Evolutionary conservation across 2,329 filamentous ascomycete species (phyloP).

Genomic region (Mycosphaerella sp.): DNA sequence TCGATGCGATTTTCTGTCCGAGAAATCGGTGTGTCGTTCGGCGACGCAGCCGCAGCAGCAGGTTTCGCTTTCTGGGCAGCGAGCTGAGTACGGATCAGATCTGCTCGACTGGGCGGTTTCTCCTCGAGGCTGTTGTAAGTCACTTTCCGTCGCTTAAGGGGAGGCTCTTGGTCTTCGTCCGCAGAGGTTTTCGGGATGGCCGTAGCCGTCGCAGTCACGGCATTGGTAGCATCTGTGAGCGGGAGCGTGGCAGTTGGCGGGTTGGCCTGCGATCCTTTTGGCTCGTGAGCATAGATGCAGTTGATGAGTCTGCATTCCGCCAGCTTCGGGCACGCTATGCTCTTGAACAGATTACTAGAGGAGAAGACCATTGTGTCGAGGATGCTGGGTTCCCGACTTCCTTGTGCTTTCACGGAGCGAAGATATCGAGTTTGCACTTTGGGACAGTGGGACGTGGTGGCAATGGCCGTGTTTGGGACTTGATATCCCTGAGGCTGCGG

Average conservation of each 20-base stretch:
- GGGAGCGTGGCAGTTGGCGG: background rate
- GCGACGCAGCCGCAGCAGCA: constrained; percentile 6
- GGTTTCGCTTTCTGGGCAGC: constrained; percentile 12
- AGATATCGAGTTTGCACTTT: background rate
- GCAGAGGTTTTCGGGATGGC: background rate
- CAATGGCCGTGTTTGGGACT: background rate
- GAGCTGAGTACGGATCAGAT: constrained; percentile 25
- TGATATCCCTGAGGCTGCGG: background rate
- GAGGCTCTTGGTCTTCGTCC: constrained; percentile 15
- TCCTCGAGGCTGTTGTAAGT: constrained; percentile 27
- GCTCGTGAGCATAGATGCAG: constrained; percentile 53
- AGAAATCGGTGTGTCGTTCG: constrained; percentile 5
- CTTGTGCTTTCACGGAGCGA: background rate
- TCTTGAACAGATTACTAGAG: constrained; percentile 50
- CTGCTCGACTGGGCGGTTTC: constrained; percentile 29
- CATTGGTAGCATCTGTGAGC: background rate
- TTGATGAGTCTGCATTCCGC: constrained; percentile 46
- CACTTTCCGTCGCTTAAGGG: constrained; percentile 28
- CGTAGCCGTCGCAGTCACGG: background rate
- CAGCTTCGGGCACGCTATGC: constrained; percentile 44
- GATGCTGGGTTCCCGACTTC: background rate
- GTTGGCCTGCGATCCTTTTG: background rate
- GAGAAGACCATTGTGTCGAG: constrained; percentile 45
- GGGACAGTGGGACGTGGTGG: background rate
- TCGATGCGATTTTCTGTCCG: background rate